Conservation (phyloP, 208 protist species). For the Crithidia fasciculata region DNA sequence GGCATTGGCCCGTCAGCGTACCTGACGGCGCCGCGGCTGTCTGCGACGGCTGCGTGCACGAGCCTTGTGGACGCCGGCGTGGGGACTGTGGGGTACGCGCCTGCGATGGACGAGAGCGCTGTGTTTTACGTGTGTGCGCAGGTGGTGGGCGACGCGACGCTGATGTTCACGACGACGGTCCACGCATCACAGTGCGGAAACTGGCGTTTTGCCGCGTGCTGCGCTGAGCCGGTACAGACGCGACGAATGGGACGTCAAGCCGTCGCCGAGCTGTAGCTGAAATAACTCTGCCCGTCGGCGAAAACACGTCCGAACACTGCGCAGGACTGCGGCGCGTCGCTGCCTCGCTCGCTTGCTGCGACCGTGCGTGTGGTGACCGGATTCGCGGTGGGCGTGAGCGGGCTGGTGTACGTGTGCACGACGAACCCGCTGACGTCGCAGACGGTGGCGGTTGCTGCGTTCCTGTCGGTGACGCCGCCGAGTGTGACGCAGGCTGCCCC, state of each 20-base stretch:
- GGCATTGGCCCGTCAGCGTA: conserved; percentile 42
- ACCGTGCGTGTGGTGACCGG: conserved; percentile 7
- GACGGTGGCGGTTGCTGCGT: conserved; percentile 32
- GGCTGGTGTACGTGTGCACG: conserved; percentile 62
- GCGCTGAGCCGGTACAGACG: conserved; percentile 47
- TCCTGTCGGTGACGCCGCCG: conserved; percentile 66
- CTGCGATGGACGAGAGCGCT: conserved; percentile 36
- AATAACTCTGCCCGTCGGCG: conserved; percentile 49
- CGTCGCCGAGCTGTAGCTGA: conserved; percentile 35
- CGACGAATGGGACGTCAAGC: conserved; percentile 19
- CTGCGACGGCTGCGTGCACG: conserved; percentile 39
- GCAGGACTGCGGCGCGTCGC: conserved; percentile 27
- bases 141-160: conserved; percentile 26
- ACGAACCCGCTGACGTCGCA: conserved; percentile 17
- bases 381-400: conserved; percentile 28
- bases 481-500: conserved; percentile 36
- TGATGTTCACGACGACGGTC: conserved; percentile 61
- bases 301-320: conserved; percentile 52
- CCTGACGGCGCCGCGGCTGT: conserved; percentile 42
- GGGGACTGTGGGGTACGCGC: conserved; percentile 43
- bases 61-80: conserved; percentile 22
- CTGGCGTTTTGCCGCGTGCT: conserved; percentile 42
- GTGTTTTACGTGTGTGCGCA: conserved; percentile 67
- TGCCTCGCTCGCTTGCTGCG: conserved; percentile 19
- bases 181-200: conserved; percentile 58